Evolutionary conservation across 2,329 filamentous ascomycete species (phyloP), one percentile per base, ranked within the genome.

Genomic region (Periconia sp.): DNA sequence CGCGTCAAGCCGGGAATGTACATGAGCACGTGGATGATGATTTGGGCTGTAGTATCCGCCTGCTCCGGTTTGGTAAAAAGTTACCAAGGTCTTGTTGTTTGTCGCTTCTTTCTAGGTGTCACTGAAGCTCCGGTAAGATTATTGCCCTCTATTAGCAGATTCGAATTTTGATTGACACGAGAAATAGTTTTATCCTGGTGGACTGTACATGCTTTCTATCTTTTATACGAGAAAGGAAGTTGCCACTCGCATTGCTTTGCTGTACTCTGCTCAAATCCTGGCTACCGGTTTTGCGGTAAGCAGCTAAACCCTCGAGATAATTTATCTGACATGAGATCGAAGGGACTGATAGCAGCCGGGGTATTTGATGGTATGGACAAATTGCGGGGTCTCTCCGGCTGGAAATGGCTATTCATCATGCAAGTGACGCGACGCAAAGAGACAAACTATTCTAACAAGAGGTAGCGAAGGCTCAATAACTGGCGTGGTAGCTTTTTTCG

Each of bases 221-320:
- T 88, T 85, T 79, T 88, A 88, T 66, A 88, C 85, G 1, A 78
- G 84, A 41, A 80, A 81, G 49, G 73, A 76, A 57, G 60, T 75
- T 35, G 71, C 72, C 1, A 66, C 68, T 2, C 65, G 73, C 9
- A 72, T 73, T 42, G 66, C 73, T 1, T 48, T 74, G 18, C 58
- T 77, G 11, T 73, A 77, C 57, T 74, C 68, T 19, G 76, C 73
- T 8, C 73, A 73, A 46, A 70, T 74, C 19, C 56, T 77, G 2
- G 74, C 76, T 0, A 74, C 70, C 11, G 71, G 66, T 2, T 77
- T 80, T 49, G 74, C 72, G 15, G 33, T 37, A 37, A 37, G 33
- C 11, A 13, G 11, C 33, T 11, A 14, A n/a, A 37, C 3, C 15
- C 10, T 37, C 33, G 5, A 3, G 13, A 14, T 3, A 11, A 11